These are phyloP conservation scores for Pinus taeda DNA, from an alignment of 75 land plant species.

Conservation along the genomic window DNA sequence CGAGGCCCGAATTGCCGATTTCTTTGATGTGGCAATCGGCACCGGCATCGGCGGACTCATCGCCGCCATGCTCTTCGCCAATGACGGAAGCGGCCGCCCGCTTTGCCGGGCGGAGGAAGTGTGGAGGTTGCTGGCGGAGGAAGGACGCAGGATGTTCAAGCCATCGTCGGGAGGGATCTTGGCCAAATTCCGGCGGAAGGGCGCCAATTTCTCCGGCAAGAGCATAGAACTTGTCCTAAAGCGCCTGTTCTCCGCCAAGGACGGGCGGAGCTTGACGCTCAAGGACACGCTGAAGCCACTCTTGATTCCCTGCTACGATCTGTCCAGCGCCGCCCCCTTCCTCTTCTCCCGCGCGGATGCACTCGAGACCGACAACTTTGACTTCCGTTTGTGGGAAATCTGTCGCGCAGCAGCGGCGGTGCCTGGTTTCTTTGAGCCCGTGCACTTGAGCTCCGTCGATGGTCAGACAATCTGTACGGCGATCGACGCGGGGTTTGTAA, in stretches of 20 bases:
- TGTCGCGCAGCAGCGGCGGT: slow-evolving; percentile 63
- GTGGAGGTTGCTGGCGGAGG: slow-evolving; percentile 63
- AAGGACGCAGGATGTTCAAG: slow-evolving; percentile 38
- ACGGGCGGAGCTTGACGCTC: slow-evolving; percentile 23
- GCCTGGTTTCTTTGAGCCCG: slow-evolving; percentile 28
- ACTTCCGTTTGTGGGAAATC: slow-evolving; percentile 70
- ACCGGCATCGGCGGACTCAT: slow-evolving; percentile 78
- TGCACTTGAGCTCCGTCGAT: slow-evolving; percentile 53
- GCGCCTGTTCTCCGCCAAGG: slow-evolving; percentile 31
- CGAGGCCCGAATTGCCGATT: slow-evolving; percentile 64
- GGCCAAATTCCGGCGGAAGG: background rate
- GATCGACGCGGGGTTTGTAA: slow-evolving; percentile 61
- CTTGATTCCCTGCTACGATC: slow-evolving; percentile 77
- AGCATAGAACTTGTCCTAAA: slow-evolving; percentile 21
- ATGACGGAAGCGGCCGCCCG: slow-evolving; percentile 33
- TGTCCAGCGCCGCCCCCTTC: slow-evolving; percentile 63
- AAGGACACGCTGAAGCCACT: slow-evolving; percentile 67
- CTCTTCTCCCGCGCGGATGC: slow-evolving; percentile 91
- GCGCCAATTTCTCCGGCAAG: background rate
- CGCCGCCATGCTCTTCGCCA: slow-evolving; percentile 62
- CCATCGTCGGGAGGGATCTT: slow-evolving; percentile 6
- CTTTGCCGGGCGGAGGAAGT: slow-evolving; percentile 50
- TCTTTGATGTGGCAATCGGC: slow-evolving; percentile 71
- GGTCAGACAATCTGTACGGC: slow-evolving; percentile 44
- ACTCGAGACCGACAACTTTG: slow-evolving; percentile 63